Conservation (phyloP, 164 flowering plant genomes). For the Annona cherimola region DNA sequence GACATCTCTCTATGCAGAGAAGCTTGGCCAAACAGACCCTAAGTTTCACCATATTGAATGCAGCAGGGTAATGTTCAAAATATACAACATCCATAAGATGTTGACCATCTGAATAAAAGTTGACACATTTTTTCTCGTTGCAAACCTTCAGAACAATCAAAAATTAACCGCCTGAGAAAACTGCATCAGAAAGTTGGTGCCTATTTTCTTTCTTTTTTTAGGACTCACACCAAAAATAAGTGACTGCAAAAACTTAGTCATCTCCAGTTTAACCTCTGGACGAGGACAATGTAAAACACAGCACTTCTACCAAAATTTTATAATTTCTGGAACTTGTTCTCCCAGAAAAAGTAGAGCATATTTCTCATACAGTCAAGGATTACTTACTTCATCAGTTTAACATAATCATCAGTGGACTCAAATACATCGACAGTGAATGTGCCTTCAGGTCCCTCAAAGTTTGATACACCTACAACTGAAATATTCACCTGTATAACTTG, state of each 20-base stretch:
- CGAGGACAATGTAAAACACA: neutral
- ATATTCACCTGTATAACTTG: constrained; percentile 67
- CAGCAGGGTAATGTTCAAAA: too few species aligned
- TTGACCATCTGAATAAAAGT: neutral
- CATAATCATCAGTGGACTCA: constrained; percentile 87
- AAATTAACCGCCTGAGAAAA: neutral
- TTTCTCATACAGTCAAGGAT: neutral
- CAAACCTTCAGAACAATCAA: neutral
- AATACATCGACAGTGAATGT: constrained; percentile 91
- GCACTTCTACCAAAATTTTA: neutral
- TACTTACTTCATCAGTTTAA: constrained; percentile 90
- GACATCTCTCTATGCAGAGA: too few species aligned
- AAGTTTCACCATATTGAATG: too few species aligned
- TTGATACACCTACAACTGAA: constrained; percentile 48
- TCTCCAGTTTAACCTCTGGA: neutral
- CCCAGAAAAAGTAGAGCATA: neutral
- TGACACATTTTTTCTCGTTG: neutral
- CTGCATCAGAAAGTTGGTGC: neutral
- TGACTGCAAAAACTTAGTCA: too few species aligned
- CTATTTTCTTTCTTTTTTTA: too few species aligned
- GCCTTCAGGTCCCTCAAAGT: constrained; percentile 85
- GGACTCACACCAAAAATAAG: too few species aligned
- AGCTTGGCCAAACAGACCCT: too few species aligned
- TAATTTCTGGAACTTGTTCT: too few species aligned
- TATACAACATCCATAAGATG: neutral